Evolutionary conservation across 2,329 filamentous ascomycete genomes (phyloP), one percentile per base, ranked within the genome.

Genomic region (Emergomyces pasteurianus): DNA sequence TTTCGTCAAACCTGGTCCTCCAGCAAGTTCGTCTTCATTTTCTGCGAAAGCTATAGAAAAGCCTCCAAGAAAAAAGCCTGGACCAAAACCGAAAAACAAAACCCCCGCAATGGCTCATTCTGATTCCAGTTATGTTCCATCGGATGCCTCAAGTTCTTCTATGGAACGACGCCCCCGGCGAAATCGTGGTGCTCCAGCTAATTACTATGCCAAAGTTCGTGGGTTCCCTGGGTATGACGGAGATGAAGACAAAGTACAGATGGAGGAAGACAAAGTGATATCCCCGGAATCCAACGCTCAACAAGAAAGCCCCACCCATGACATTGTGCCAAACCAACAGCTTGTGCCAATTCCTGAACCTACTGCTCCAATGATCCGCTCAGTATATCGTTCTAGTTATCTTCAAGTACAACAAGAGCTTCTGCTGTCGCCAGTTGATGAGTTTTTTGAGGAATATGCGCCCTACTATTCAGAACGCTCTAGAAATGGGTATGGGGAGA

Each of bases 201-300:
- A 74, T 23, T 75, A 75, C 56, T 74, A 70, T 55, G 60, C 66
- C 1, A n/a, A 59, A 16, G 67, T 61, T 36, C 38, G 63, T 7
- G 59, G 62, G 7, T 63, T 70, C 46, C 59, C 43, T 3, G 60
- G 63, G 2, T 65, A 64, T 40, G 52, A 63, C 60, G 10, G 64
- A 6, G 54, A 43, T 21, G 54, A 43, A 12, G 56, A 61, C 58
- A n/a, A 64, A 7, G 38, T 31, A 36, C 21, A 43, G 34, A 18
- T 8, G 18, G 34, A 16, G 14, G 54, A 43, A 23, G 54, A 46
- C 12, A 6, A n/a, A 12, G 16, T 6, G 14, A 28, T 31, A 2
- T 12, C 23, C 10, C 14, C 38, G 10, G 54, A 34, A 18, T 9
- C 2, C 31, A 34, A n/a, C 14, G 4, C 36, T 5, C 21, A 46